Base-by-base conservation (phyloP, 2,329 filamentous ascomycete species). In the Ceratocystis variospora region DNA sequence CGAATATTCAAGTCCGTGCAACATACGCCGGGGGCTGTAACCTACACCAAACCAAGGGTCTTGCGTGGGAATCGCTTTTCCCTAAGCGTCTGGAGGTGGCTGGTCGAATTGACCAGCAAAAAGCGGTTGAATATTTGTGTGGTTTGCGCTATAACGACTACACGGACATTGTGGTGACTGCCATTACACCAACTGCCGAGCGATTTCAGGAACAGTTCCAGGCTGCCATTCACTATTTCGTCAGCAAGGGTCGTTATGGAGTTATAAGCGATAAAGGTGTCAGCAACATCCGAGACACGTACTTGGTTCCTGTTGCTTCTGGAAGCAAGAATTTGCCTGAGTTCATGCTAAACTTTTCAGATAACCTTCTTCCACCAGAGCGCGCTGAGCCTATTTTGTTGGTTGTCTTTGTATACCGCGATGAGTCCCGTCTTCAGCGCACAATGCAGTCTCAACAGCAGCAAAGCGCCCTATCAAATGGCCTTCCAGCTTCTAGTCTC, bases 61-160 rank as follows among this genome's bases (percentile, higher is more conserved):
- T 86, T 0, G 73, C 79, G 0, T 97, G 92, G 90, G 81, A 81
- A 19, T 83, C 88, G 67, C 78, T 97, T 8, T 83, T 96, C 6
- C 88, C 90, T 0, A 79, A 82, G 37, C 81, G 79, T 6, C 78
- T 94, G 37, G 84, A 82, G 5, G 87, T 94, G 25, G 87, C 87
- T 61, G 90, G 89, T 0, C 85, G 94, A 19, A 94, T 99, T 68
- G 84, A 89, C 63, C 85, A 90, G 70, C 82, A 87, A 68, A 88
- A 87, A 70, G 94, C 93, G 10, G 90, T 91, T 66, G 90, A 95
- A 68, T 99, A 99, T 72, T 85, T 99, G 0, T 94, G 90, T 73
- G 86, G 90, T 63, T 80, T 97, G 68, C 85, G 90, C 12, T 95
- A 89, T 74, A 93, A 88, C 73, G 83, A 83, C 64, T 86, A 86